Conservation (phyloP, 2,329 filamentous ascomycete species). For the Verticillium albo-atrum region DNA sequence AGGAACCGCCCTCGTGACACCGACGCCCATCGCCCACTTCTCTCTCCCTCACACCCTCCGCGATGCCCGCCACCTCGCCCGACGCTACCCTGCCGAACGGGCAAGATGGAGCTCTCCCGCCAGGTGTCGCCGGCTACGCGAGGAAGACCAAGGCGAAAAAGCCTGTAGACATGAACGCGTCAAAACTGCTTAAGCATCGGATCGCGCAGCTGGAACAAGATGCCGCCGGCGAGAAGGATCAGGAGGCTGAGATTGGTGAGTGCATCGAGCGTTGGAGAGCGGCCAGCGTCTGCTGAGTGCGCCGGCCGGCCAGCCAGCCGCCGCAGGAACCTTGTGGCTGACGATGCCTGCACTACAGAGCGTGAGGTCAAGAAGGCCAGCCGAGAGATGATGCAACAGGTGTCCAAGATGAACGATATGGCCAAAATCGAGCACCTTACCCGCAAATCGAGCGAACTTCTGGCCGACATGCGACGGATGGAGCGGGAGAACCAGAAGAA, state of each 20-base stretch:
- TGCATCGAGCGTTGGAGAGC: conserved; percentile 16
- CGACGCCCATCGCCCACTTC: conserved; percentile 2
- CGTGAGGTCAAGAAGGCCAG: conserved; percentile 93
- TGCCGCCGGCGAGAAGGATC: conserved; percentile 88
- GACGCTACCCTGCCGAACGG: conserved; percentile 38
- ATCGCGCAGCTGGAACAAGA: conserved; percentile 95
- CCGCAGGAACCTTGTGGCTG: not conserved
- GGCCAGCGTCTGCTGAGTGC: not conserved
- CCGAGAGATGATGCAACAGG: conserved; percentile 80
- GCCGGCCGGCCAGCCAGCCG: not conserved
- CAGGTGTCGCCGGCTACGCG: conserved; percentile 37
- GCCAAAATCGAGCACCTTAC: conserved; percentile 88
- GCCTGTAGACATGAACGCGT: conserved; percentile 77
- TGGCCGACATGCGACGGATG: conserved; percentile 91
- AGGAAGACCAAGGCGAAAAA: conserved; percentile 88
- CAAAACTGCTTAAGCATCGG: conserved; percentile 85
- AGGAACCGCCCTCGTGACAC: conserved; percentile 6
- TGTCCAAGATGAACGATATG: conserved; percentile 88
- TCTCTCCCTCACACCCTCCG: conserved; percentile 12
- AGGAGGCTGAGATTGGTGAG: conserved; percentile 92
- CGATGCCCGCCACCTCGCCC: conserved; percentile 34
- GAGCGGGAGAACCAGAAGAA: conserved; percentile 94
- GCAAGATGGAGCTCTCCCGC: conserved; percentile 30
- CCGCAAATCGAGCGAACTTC: conserved; percentile 84
- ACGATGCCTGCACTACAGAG: conserved; percentile 49